phyloP scores from a whole-genome alignment of 768 basidiomycete genomes.

The Calocybe indica region DNA sequence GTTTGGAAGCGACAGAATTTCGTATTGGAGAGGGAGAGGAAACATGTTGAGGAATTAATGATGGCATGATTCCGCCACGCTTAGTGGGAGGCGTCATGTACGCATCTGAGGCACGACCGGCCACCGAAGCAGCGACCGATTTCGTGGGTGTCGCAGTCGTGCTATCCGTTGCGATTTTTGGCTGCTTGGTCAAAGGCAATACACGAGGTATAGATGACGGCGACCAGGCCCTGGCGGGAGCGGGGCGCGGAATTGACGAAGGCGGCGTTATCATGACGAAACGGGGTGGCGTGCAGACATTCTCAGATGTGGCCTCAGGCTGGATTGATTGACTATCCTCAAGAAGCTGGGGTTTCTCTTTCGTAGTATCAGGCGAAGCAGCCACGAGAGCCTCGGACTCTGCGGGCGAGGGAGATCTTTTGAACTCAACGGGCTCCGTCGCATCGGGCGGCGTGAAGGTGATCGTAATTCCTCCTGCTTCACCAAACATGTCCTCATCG shows the following conservation, averaged over 20 bases:
- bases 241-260: slow-evolving; percentile 46
- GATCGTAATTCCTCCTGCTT: slow-evolving; percentile 69
- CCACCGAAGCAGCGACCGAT: slow-evolving; percentile 8
- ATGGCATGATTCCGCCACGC: slow-evolving; percentile 39
- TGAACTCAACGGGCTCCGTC: slow-evolving; percentile 29
- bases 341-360: slow-evolving; percentile 11
- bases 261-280: slow-evolving; percentile 27
- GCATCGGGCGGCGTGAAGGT: slow-evolving; percentile 60
- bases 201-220: slow-evolving; percentile 14
- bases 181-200: too few species aligned
- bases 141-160: slow-evolving; percentile 29
- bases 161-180: slow-evolving; percentile 5
- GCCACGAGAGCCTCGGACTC: slow-evolving; percentile 14
- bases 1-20: slow-evolving; percentile 18
- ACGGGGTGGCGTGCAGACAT: slow-evolving; percentile 17
- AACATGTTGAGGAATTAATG: slow-evolving; percentile 60
- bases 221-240: slow-evolving; percentile 16
- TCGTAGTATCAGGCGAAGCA: slow-evolving; percentile 2
- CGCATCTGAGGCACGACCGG: slow-evolving; percentile 21
- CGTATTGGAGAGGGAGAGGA: slow-evolving; percentile 38
- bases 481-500: slow-evolving; percentile 51
- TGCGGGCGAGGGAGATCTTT: slow-evolving; percentile 26
- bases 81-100: slow-evolving; percentile 50
- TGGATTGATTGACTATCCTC: slow-evolving; percentile 20
- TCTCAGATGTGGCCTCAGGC: slow-evolving; percentile 14